Evolutionary conservation across 2,329 filamentous ascomycete genomes (phyloP), one percentile per base, ranked within the genome.

Genomic region (Neonectria magnoliae): DNA sequence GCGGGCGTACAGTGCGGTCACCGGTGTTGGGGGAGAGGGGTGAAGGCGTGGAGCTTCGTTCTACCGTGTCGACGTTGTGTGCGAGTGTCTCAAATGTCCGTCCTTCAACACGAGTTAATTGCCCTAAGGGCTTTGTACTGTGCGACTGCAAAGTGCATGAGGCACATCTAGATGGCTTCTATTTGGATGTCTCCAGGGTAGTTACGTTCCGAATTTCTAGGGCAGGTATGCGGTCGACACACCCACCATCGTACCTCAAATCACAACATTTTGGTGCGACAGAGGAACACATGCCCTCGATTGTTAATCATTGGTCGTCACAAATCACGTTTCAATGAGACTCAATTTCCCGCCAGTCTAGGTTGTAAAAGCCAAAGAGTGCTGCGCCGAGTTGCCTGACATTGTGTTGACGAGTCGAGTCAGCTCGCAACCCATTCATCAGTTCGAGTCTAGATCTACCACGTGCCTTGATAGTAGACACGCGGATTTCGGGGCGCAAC

Each of bases 401-500:
- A 51, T 36, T 48, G 31, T 22, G 10, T 48, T 27, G 42, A 50
- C 29, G 55, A 57, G 29, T 50, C 55, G 33, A 33, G 48, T 51
- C 48, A 14, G 8, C 48, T 33, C 36, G 48, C n/a, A 42, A 42
- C n/a, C 18, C 38, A 38, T 25, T 25, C 22, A 13, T 14, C 4
- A 38, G 36, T 38, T 31, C 25, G 58, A 41, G 42, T 51, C 56
- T 16, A 57, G 52, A 51, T 16, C 47, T 20, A 20, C 44, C 22
- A 47, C 20, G 44, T 47, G 20, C 22, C 11, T 59, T 50, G 42
- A 57, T 57, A 45, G 42, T 55, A 31, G 57, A 38, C n/a, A 27
- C 47, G 50, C 27, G 60, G 58, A 59, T 65, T 62, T 52, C 50
- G 44, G 47, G 47, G 25, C 54, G 53, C 56, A 54, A 55, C 59